These are phyloP conservation scores for Adansonia grandidieri DNA, from an alignment of 441 rosid species.

Conservation along the genomic window DNA sequence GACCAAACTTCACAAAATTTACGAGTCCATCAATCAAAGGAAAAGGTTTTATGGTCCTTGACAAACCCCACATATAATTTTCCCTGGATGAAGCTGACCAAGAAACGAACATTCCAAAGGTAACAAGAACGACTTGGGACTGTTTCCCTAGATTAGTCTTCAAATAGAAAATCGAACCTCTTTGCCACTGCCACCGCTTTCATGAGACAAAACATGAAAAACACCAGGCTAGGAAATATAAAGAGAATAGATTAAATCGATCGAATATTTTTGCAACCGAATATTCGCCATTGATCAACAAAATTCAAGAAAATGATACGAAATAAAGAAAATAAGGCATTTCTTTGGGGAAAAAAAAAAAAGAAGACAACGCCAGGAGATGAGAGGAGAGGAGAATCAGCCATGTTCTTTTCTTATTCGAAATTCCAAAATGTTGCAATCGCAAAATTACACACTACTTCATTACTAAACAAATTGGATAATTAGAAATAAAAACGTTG, in stretches of 20 bases:
- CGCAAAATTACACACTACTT: background rate
- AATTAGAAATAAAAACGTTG: background rate
- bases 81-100: slow-evolving; percentile 82
- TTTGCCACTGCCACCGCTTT: too few species aligned
- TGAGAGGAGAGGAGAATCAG: too few species aligned
- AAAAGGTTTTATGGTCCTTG: slow-evolving; percentile 80
- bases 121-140: too few species aligned
- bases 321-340: background rate
- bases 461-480: background rate
- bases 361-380: too few species aligned
- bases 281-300: slow-evolving; percentile 14
- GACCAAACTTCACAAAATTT: slow-evolving; percentile 48
- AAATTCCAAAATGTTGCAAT: too few species aligned
- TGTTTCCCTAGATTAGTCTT: too few species aligned
- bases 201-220: background rate
- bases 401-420: too few species aligned
- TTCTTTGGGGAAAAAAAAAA: too few species aligned
- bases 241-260: slow-evolving; percentile 42
- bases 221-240: slow-evolving; percentile 66
- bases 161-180: too few species aligned
- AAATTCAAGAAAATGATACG: background rate
- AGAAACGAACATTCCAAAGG: background rate
- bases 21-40: slow-evolving; percentile 86
- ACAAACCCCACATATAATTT: slow-evolving; percentile 64
- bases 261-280: slow-evolving; percentile 36